A percentile compares a stretch with the other conserved stretches of the same genome.
These are phyloP conservation scores for Viola pubescens DNA, from an alignment of 441 rosid genomes.

Conservation along the genomic window DNA sequence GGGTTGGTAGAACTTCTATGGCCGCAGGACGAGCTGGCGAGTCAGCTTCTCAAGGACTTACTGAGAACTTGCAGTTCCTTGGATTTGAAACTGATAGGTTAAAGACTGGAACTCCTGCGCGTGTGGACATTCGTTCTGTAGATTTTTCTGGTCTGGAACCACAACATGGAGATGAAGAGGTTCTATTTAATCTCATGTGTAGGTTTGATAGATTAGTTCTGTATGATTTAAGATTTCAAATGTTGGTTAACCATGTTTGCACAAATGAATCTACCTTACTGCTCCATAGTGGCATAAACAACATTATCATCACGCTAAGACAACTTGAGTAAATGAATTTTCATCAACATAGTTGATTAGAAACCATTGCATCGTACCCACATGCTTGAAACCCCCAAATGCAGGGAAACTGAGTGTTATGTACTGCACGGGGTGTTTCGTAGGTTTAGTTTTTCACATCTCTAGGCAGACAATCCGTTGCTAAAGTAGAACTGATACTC, in stretches of 20 bases:
- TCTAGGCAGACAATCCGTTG: neutral
- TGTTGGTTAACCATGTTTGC: too few species aligned
- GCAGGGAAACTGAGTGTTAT: too few species aligned
- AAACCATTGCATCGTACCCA: too few species aligned
- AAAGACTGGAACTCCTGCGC: conserved; percentile 98
- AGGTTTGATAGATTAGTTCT: conserved; percentile 25
- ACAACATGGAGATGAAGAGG: conserved; percentile 96
- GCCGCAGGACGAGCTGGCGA: conserved; percentile 99
- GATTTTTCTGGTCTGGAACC: conserved; percentile 85
- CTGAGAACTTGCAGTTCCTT: conserved; percentile 77
- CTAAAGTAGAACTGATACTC: neutral
- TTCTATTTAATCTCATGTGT: conserved; percentile 33
- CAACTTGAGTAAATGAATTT: too few species aligned
- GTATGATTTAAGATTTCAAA: conserved; percentile 19
- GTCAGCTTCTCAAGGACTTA: conserved; percentile 88
- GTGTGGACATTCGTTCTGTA: conserved; percentile 84
- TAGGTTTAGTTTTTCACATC: neutral
- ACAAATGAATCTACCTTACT: too few species aligned
- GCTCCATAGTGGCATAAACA: too few species aligned
- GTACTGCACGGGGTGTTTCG: neutral
- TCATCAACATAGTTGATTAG: too few species aligned
- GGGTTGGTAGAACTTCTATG: conserved; percentile 95
- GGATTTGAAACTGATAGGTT: conserved; percentile 93
- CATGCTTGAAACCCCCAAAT: too few species aligned
- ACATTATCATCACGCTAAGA: too few species aligned